Base-by-base conservation (phyloP, 208 protist species). In the Leishmania arabica region DNA sequence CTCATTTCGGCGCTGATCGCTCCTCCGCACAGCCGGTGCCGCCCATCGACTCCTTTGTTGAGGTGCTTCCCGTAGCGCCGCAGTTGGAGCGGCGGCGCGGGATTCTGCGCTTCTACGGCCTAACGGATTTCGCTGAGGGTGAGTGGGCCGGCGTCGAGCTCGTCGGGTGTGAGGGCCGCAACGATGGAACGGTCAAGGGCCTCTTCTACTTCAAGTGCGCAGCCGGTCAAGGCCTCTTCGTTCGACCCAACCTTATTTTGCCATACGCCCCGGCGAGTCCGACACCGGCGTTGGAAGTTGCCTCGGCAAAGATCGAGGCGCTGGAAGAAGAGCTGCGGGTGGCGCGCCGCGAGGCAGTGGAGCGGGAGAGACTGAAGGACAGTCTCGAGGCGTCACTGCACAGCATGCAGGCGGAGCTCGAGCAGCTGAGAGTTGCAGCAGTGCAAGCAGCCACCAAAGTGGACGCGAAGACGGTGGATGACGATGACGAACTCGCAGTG, bases 91-190 rank as follows among this genome's bases (percentile, higher is more conserved):
- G 62, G 37, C 89, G 91, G n/a, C 91, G 87, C 49, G 91, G 91
- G 40, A 80, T 95, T 58, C 77, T 95, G 51, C 91, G 89, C 42
- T 95, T 90, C 74, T 47, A 88, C 24, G 89, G 91, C 21, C 71
- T 79, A 8, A 90, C 89, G 1, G 84, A 92, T 71, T 95, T 95
- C 65, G 86, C 86, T 11, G 75, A 85, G 15, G 91, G 91, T 8
- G 72, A 86, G 51, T 95, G 91, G 91, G 86, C 78, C 3, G 91
- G 91, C 0, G 82, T 95, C 9, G 91, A 95, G 69, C 84, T 93
- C 19, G 83, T 95, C 56, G 88, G 86, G 47, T 75, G 76, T 72
- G 68, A 78, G 7, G 89, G 89, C 24, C 81, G 82, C 40, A 92
- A 95, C 68, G 79, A 93, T 79, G 89, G 89, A 15, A 84, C 71